A percentile compares a stretch with the other conserved stretches of the same genome.
phyloP scores from a whole-genome alignment of 805 yeast species.

The Yamadazyma phyllophila region DNA sequence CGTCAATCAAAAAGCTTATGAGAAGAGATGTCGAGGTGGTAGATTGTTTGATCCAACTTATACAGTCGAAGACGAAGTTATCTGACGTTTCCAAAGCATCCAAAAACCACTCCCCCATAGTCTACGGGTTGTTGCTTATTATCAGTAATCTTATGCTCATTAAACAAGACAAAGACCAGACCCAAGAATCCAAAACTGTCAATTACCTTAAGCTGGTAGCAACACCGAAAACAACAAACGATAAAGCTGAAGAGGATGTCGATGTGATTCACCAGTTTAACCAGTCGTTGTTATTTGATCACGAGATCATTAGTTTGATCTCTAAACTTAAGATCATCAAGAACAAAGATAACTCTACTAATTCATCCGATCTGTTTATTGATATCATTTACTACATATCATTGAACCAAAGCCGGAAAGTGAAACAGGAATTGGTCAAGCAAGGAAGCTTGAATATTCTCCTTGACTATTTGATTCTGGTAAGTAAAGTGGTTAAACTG shows the following conservation, averaged over 20 bases:
- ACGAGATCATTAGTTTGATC: constrained; percentile 19
- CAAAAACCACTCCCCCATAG: constrained; percentile 17
- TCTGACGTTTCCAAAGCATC: background rate
- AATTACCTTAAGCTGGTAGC: constrained; percentile 39
- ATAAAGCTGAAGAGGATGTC: constrained; percentile 19
- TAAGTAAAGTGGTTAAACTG: constrained; percentile 20
- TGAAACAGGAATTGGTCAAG: constrained; percentile 38
- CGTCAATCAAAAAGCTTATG: constrained; percentile 27
- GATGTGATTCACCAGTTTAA: constrained; percentile 31
- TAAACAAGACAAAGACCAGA: constrained; percentile 20
- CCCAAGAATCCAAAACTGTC: constrained; percentile 31
- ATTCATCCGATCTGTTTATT: constrained; percentile 24
- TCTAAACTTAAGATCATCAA: constrained; percentile 20
- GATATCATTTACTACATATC: constrained; percentile 36
- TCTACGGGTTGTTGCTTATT: constrained; percentile 43
- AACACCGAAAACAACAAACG: constrained; percentile 24
- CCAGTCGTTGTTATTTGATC: constrained; percentile 23
- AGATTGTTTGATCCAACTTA: background rate
- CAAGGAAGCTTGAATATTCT: constrained; percentile 45
- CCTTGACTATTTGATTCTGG: constrained; percentile 36
- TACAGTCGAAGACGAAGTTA: background rate
- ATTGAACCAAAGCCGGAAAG: constrained; percentile 19
- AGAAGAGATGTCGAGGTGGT: constrained; percentile 35
- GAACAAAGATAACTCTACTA: constrained; percentile 12
- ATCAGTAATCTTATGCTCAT: constrained; percentile 39